Evolutionary conservation across 257 asterid species (phyloP), one percentile per base, ranked within the genome.

Genomic region (Penstemon eatonii): DNA sequence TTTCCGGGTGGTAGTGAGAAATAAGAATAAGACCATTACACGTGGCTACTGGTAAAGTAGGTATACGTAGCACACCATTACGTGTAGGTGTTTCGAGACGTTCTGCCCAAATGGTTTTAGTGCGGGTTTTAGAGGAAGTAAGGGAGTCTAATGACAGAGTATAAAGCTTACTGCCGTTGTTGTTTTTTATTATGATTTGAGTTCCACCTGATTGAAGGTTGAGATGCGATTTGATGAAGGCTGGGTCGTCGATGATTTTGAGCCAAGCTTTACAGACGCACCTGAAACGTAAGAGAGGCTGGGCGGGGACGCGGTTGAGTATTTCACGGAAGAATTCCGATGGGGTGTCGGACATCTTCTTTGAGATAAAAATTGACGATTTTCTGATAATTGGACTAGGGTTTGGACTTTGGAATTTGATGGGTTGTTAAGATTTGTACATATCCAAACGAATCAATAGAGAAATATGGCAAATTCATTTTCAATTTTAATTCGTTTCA

Each of bases 251-350:
- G 66, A 76, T 66, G 41, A 68, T 46, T 1, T 61, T 49, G 51
- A 62, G 70, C 80, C 80, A 70, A 12, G 70, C 37, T 49, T 53
- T 76, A n/a, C 70, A 70, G 7, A 76, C 76, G 73, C 76, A 47
- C 12, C 72, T 57, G 68, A 75, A 47, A 46, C 68, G 72, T 1
- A 69, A 72, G 42, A 75, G 75, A 43, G n/a, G 19, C 49, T 18
- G 39, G 47, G 60, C 75, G 9, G 75, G 63, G 44, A 75, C 10
- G 3, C 62, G 79, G 46, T 68, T 63, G 3, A 75, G 75, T 52
- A 75, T 75, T 58, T 75, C 72, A 57, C 71, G 60, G 40, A 46
- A 61, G 11, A 69, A 8, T 41, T 69, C 79, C 7, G 67, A 45
- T 7, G 79, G 79, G 25, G 69, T 33, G 1, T 63, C 79, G n/a